Conservation (phyloP, 257 asterid genomes). For the Orobanche coerulescens region DNA sequence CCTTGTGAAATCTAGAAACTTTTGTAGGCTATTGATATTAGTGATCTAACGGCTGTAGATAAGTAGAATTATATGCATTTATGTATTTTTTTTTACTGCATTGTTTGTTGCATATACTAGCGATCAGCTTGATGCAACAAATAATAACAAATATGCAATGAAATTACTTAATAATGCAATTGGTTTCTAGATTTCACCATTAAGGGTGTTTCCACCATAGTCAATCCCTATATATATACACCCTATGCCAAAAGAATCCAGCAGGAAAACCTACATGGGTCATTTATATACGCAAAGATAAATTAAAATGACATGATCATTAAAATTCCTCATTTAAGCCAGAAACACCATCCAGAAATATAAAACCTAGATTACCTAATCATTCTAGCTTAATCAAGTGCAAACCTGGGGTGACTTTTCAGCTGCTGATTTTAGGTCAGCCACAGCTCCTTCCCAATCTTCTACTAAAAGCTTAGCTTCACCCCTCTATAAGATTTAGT, state of each 20-base stretch:
- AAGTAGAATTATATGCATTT: no score
- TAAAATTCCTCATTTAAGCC: not conserved
- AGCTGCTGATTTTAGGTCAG: conserved; percentile 71
- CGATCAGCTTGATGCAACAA: no score
- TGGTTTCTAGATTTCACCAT: no score
- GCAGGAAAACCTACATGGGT: not conserved
- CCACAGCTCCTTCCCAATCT: conserved; percentile 91
- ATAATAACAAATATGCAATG: no score
- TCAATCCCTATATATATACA: no score
- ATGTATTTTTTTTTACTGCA: no score
- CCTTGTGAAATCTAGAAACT: no score
- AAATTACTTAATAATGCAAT: no score
- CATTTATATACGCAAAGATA: not conserved
- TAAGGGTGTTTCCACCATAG: no score
- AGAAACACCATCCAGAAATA: not conserved
- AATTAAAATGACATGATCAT: not conserved
- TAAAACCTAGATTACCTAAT: not conserved
- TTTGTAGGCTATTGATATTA: no score
- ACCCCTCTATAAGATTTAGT: conserved; percentile 47
- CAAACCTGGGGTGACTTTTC: conserved; percentile 84
- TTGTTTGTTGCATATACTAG: no score
- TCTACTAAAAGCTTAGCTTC: conserved; percentile 75
- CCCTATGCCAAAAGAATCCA: not conserved
- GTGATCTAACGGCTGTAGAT: no score
- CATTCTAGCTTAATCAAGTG: not conserved